Conservation (phyloP, 208 protist species). For the Leishmania mexicana region DNA sequence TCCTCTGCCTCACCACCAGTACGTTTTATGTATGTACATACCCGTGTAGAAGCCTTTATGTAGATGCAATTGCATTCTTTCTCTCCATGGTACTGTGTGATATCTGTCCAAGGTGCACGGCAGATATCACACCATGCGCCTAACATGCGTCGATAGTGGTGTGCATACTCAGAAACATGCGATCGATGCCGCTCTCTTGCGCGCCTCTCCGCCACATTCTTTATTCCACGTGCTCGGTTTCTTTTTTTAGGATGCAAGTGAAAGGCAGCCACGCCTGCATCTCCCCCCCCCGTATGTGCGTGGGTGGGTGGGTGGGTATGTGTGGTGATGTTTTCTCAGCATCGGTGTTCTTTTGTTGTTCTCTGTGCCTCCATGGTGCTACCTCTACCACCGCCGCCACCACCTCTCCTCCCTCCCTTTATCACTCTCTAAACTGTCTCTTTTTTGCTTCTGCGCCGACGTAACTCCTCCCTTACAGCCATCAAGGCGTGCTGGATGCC, state of each 20-base stretch:
- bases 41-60: not conserved
- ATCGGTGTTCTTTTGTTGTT: not conserved
- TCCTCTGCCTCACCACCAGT: not conserved
- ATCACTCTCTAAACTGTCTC: not conserved
- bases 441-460: not conserved
- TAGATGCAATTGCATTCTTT: not conserved
- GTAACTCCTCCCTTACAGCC: not conserved
- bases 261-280: not conserved
- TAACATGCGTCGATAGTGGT: too few relatives aligned
- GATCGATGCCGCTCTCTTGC: not conserved
- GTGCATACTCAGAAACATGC: not conserved
- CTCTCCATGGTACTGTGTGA: not conserved
- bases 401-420: not conserved
- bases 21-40: not conserved
- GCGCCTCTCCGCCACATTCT: not conserved
- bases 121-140: not conserved
- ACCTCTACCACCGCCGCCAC: not conserved
- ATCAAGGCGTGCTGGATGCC: not conserved
- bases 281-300: too few relatives aligned
- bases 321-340: not conserved
- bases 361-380: not conserved
- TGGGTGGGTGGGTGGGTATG: too few relatives aligned
- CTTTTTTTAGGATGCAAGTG: not conserved
- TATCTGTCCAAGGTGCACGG: not conserved
- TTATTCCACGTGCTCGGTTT: not conserved